These are phyloP conservation scores for Solanum medicagineum DNA, from an alignment of 257 asterid species.

Conservation along the genomic window DNA sequence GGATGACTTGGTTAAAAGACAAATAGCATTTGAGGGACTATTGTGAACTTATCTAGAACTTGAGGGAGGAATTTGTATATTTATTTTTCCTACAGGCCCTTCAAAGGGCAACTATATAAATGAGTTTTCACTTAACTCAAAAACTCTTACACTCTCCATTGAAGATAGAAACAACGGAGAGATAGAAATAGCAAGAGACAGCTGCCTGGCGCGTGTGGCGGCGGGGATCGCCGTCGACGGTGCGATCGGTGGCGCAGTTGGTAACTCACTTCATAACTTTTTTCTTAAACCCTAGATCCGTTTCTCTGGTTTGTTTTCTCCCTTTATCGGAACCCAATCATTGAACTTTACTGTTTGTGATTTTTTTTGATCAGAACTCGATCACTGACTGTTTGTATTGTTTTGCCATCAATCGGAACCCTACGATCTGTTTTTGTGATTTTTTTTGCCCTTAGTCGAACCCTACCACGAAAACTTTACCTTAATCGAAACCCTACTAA, in stretches of 20 bases:
- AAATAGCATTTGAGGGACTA: neutral
- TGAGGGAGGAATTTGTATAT: neutral
- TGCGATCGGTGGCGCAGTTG: slow-evolving; percentile 83
- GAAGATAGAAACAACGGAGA: neutral
- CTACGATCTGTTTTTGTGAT: too few species aligned
- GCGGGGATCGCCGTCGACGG: slow-evolving; percentile 74
- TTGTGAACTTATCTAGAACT: neutral
- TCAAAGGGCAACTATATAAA: neutral
- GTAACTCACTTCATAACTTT: slow-evolving; percentile 8
- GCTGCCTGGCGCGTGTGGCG: slow-evolving; percentile 54
- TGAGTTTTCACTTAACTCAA: neutral
- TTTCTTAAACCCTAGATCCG: neutral
- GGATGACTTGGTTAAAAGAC: too few species aligned
- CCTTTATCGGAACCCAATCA: neutral
- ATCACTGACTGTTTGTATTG: too few species aligned
- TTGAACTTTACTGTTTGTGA: neutral
- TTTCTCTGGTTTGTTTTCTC: neutral
- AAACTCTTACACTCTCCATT: neutral
- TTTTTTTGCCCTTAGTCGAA: too few species aligned
- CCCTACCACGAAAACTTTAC: too few species aligned
- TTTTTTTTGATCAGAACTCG: too few species aligned
- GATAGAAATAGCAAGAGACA: slow-evolving; percentile 48
- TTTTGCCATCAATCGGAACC: too few species aligned
- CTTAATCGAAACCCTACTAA: too few species aligned
- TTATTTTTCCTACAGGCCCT: neutral